Percentiles rank a stretch among this genome's conserved stretches.
Evolutionary conservation across 805 yeast species (phyloP).

Genomic region (Hemisphaericaspora nanyangensis): DNA sequence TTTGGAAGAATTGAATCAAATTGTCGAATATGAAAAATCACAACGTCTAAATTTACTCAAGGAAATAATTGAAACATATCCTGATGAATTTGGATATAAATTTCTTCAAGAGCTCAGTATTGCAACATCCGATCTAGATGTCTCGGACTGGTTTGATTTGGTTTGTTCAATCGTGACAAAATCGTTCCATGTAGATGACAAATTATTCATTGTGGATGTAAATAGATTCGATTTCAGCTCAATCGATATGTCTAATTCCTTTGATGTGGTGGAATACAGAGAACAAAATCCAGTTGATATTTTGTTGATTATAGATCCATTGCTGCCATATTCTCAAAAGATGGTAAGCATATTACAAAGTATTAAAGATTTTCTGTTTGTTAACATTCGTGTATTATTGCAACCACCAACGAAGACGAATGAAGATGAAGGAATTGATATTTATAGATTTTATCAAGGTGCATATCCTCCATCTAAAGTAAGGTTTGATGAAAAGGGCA

Average conservation of each 20-base stretch:
- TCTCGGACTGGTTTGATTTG: constrained; percentile 45
- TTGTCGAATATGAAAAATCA: constrained; percentile 45
- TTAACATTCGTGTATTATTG: constrained; percentile 51
- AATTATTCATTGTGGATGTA: constrained; percentile 35
- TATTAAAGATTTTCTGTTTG: constrained; percentile 42
- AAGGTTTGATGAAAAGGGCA: constrained; percentile 25
- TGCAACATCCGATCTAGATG: constrained; percentile 1
- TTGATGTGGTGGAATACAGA: constrained; percentile 18
- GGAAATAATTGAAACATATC: constrained; percentile 25
- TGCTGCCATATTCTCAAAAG: constrained; percentile 64
- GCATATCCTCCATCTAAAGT: constrained; percentile 31
- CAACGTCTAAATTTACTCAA: constrained; percentile 37
- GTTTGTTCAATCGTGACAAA: constrained; percentile 41
- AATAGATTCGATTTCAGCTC: constrained; percentile 46
- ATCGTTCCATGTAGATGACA: constrained; percentile 42
- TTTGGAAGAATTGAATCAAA: constrained; percentile 27
- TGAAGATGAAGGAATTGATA: constrained; percentile 36
- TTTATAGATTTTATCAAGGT: constrained; percentile 58
- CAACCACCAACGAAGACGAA: constrained; percentile 48
- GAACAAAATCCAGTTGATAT: constrained; percentile 46
- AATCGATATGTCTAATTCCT: constrained; percentile 23
- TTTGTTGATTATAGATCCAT: constrained; percentile 65
- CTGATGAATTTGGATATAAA: constrained; percentile 18
- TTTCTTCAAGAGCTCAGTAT: constrained; percentile 15
- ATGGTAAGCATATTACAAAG: constrained; percentile 43